These are phyloP conservation scores for Tetrahymena thermophila DNA, from an alignment of 73 alveolate species.

Conservation along the genomic window DNA sequence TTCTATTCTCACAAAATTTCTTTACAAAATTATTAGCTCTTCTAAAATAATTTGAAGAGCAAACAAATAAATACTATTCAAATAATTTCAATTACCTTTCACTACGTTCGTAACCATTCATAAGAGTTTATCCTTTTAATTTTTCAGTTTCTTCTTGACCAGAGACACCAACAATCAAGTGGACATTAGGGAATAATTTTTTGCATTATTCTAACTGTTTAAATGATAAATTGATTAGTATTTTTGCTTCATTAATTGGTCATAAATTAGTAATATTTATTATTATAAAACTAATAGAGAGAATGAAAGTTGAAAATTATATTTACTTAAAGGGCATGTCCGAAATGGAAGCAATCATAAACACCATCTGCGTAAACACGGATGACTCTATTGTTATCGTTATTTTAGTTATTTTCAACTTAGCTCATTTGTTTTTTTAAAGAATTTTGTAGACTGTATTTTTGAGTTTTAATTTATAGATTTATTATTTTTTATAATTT, in stretches of 20 bases:
- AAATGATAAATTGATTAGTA: not conserved
- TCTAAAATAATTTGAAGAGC: not conserved
- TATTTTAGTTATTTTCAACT: not conserved
- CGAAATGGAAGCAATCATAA: constrained; percentile 87
- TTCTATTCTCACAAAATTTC: not conserved
- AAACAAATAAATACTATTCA: not conserved
- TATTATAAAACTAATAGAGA: not conserved
- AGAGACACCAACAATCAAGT: constrained; percentile 93
- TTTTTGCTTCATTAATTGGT: not conserved
- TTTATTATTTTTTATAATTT: not conserved
- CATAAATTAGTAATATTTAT: not conserved
- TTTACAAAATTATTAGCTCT: not conserved
- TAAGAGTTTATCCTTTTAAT: constrained; percentile 89
- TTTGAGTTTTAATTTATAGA: not conserved
- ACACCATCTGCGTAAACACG: constrained; percentile 94
- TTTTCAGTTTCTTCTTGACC: constrained; percentile 85
- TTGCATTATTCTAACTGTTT: constrained; percentile 84
- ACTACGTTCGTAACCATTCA: constrained; percentile 89
- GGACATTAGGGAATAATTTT: constrained; percentile 79
- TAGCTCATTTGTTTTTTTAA: not conserved
- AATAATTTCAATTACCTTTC: constrained; percentile 23
- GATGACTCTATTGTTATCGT: not conserved
- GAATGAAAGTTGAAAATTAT: not conserved
- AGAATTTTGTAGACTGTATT: not conserved
- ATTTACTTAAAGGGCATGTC: constrained; percentile 64